These are phyloP conservation scores for Licmophora abbreviata DNA, from an alignment of 108 stramenopile genomes.

Conservation along the genomic window DNA sequence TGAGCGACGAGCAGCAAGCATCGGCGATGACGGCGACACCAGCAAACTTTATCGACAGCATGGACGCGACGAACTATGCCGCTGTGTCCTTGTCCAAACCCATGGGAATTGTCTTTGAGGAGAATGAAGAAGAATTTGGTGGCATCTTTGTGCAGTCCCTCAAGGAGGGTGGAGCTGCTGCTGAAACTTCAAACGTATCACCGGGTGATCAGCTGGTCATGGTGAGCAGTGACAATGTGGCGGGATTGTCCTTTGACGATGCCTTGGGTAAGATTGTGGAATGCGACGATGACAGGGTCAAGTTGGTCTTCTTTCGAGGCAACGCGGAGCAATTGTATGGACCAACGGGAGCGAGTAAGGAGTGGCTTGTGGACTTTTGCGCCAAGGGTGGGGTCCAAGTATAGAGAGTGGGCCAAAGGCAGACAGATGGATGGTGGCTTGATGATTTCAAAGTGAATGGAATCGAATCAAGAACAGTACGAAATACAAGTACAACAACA, in stretches of 20 bases:
- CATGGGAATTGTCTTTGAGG: constrained; percentile 90
- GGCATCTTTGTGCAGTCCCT: constrained; percentile 81
- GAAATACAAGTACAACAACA: no score
- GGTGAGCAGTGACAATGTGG: constrained; percentile 58
- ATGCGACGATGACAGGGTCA: constrained; percentile 34
- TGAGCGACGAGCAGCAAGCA: constrained; percentile 1
- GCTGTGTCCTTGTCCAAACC: constrained; percentile 63
- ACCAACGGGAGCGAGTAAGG: constrained; percentile 71
- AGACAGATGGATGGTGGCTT: no score
- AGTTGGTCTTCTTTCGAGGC: constrained; percentile 72
- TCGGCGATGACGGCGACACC: constrained; percentile 15
- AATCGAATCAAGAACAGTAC: no score
- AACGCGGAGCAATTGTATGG: constrained; percentile 77
- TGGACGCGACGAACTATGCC: constrained; percentile 77
- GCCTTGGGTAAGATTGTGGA: constrained; percentile 76
- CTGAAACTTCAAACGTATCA: constrained; percentile 34
- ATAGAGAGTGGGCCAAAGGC: no score
- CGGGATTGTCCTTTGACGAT: constrained; percentile 71
- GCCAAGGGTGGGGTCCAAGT: constrained; percentile 25
- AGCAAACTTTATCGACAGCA: constrained; percentile 73
- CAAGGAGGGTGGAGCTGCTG: constrained; percentile 60
- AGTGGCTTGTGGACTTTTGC: constrained; percentile 73
- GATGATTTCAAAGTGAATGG: no score
- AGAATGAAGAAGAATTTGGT: constrained; percentile 76
- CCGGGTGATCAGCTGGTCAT: constrained; percentile 79